Evolutionary conservation across 768 basidiomycete species (phyloP), one percentile per base, ranked within the genome.

Genomic region (Artomyces pyxidatus): DNA sequence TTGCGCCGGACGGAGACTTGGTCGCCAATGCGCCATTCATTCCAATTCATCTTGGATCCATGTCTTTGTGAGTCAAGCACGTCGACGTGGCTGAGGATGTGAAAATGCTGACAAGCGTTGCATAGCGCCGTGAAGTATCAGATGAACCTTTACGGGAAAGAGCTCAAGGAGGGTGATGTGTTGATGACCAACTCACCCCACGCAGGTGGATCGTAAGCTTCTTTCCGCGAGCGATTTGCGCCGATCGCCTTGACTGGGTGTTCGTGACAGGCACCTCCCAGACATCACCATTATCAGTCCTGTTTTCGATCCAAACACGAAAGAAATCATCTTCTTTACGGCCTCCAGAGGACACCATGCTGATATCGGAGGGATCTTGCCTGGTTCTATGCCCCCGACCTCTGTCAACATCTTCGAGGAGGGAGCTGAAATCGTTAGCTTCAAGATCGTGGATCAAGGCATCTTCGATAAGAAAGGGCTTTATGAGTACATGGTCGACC

Each of bases 241-340:
- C n/a, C n/a, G n/a, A n/a, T n/a, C n/a, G n/a, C n/a, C n/a, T 51
- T 47, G 26, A 35, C 30, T n/a, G 25, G 21, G 38, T 12, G 32
- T 32, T 22, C 11, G 25, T n/a, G 29, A n/a, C 45, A 78, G 77
- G 1, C 86, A 88, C 58, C 68, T 89, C 29, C 86, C 86, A 0
- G 94, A 96, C 65, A 90, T 95, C 48, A 97, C 94, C 6, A 76
- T 94, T 59, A 94, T 96, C 65, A 91, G 87, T 0, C 94, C 94
- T 16, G 93, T 95, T 21, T 96, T 97, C 66, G 69, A 72, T 52
- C 71, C 80, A 48, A 59, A 72, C 14, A 68, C 74, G 19, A 67
- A 75, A 14, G 76, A 88, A 56, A 89, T 93, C 59, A 88, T 92
- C 47, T 92, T 92, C 70, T 93, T 91, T 60, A 93, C 91, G 7